These are phyloP conservation scores for Harringtonia aguacate DNA, from an alignment of 2,329 filamentous ascomycete genomes.

Conservation along the genomic window DNA sequence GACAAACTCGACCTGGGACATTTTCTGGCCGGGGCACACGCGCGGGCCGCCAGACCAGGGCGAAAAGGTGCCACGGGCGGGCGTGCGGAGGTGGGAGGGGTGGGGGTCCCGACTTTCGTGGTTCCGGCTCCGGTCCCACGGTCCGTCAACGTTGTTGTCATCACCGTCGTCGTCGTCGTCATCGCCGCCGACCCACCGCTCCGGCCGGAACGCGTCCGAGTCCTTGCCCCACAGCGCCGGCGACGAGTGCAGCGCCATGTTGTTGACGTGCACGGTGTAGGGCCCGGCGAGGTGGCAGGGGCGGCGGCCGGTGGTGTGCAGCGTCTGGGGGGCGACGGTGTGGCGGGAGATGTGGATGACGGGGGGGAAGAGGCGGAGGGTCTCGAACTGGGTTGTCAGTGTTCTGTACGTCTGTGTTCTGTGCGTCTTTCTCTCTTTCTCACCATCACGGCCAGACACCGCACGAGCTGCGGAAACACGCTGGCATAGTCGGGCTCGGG, in stretches of 20 bases:
- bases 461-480: constrained; percentile 23
- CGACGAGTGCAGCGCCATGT: constrained; percentile 17
- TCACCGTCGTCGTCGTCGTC: no score
- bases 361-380: constrained; percentile 28
- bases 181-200: constrained; percentile 31
- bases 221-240: constrained; percentile 20
- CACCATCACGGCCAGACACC: constrained; percentile 34
- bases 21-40: constrained; percentile 41
- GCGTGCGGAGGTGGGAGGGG: constrained; percentile 16
- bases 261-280: constrained; percentile 24
- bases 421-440: no score
- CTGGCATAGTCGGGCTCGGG: constrained; percentile 22
- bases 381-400: constrained; percentile 21
- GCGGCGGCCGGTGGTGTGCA: constrained; percentile 18
- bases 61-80: constrained; percentile 28
- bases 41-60: constrained; percentile 39
- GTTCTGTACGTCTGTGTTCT: not conserved
- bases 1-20: constrained; percentile 44
- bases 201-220: constrained; percentile 24
- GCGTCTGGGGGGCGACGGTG: constrained; percentile 13
- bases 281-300: constrained; percentile 20
- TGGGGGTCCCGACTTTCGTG: no score
- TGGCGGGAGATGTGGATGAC: constrained; percentile 25
- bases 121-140: no score
- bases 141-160: no score